Percentiles rank a stretch among this genome's conserved stretches.
phyloP scores from a whole-genome alignment of 2,329 filamentous ascomycete species.

The Cladophialophora immunda region DNA sequence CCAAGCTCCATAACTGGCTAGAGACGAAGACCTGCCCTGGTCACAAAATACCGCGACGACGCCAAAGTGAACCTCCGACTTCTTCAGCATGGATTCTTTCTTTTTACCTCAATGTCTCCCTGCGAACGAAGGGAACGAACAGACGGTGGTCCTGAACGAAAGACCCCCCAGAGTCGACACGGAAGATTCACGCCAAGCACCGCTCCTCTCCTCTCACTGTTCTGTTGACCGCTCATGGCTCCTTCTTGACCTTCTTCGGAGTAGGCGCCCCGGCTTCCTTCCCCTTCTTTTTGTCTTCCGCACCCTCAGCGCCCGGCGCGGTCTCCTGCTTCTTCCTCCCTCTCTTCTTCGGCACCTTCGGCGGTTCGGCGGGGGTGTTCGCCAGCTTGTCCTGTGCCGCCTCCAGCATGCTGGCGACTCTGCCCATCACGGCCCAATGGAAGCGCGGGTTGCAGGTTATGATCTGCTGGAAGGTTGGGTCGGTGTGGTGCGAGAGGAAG shows the following conservation, averaged over 20 bases:
- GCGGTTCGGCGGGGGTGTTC: background rate
- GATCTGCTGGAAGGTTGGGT: conserved; percentile 15
- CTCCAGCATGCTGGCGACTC: background rate
- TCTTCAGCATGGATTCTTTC: too few species aligned
- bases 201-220: background rate
- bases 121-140: too few species aligned
- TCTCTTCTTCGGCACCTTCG: conserved; percentile 39
- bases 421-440: conserved; percentile 16
- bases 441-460: conserved; percentile 21
- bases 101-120: too few species aligned
- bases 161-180: too few species aligned
- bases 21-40: too few species aligned
- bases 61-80: too few species aligned
- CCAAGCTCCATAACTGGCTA: too few species aligned
- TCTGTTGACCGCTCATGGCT: too few species aligned
- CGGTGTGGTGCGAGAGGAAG: background rate
- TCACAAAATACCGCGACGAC: too few species aligned
- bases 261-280: background rate
- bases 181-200: too few species aligned
- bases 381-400: background rate
- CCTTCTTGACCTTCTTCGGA: background rate
- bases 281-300: background rate
- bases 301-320: conserved; percentile 11
- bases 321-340: conserved; percentile 47
- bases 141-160: too few species aligned